Conservation (phyloP, 345 rosid species). For the Brassica cretica region DNA sequence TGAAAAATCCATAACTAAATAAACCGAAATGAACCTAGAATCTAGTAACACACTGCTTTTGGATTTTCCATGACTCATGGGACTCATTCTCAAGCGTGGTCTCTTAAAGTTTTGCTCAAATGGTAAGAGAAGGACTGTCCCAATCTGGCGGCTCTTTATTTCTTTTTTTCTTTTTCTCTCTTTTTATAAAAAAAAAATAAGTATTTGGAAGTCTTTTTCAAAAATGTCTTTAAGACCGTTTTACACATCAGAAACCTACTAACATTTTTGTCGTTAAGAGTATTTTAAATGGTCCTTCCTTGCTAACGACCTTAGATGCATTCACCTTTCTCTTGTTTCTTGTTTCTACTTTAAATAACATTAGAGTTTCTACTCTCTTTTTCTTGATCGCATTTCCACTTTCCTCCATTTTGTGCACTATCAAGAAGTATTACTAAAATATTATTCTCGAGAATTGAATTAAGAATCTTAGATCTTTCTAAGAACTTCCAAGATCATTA, state of each 20-base stretch:
- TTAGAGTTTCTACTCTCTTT: constrained; percentile 24
- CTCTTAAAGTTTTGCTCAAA: constrained; percentile 33
- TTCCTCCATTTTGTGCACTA: constrained; percentile 27
- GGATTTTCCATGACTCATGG: constrained; percentile 29
- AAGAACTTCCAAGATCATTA: constrained; percentile 26
- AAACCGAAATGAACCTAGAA: constrained; percentile 31
- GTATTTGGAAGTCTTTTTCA: constrained; percentile 26
- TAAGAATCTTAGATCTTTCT: constrained; percentile 27
- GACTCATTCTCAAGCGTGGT: constrained; percentile 15
- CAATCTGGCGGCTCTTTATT: neutral
- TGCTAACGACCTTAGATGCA: constrained; percentile 33
- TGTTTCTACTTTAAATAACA: constrained; percentile 43
- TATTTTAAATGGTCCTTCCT: constrained; percentile 25
- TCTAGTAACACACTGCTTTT: constrained; percentile 19
- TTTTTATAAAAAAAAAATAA: neutral
- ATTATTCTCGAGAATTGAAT: neutral
- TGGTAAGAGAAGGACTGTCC: constrained; percentile 36
- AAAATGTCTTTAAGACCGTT: constrained; percentile 39
- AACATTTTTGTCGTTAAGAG: constrained; percentile 31
- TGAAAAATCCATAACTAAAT: constrained; percentile 27
- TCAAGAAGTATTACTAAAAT: neutral
- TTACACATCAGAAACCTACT: constrained; percentile 46
- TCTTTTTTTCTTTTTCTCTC: neutral
- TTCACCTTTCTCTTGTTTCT: constrained; percentile 27
- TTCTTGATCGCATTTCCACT: constrained; percentile 16